Evolutionary conservation across 164 flowering plant species (phyloP).

Genomic region (Pachysandra terminalis): DNA sequence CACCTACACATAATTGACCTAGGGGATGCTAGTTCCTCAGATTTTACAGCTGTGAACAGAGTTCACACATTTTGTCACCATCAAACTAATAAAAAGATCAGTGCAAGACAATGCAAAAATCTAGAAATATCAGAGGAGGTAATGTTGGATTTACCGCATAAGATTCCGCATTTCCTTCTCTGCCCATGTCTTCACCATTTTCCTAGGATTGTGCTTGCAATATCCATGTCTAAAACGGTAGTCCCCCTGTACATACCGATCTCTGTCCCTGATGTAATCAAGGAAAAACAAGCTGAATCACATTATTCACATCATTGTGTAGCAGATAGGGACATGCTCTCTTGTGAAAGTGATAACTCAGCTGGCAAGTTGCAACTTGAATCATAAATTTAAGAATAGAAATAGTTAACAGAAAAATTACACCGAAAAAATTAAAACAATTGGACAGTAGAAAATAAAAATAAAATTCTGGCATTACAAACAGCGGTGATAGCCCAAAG

Average conservation of each 20-base stretch:
- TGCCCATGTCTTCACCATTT: slow-evolving; percentile 99
- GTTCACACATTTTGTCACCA: background rate
- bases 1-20: no score
- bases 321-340: background rate
- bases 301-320: slow-evolving; percentile 4
- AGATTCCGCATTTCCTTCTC: slow-evolving; percentile 99
- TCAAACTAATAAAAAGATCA: background rate
- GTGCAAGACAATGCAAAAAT: background rate
- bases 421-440: no score
- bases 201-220: slow-evolving; percentile 93
- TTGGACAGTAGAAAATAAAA: no score
- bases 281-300: slow-evolving; percentile 7
- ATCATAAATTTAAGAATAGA: background rate
- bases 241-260: slow-evolving; percentile 97
- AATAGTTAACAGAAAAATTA: no score
- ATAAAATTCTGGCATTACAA: no score
- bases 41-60: background rate
- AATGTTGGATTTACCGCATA: slow-evolving; percentile 45
- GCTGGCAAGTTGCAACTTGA: background rate
- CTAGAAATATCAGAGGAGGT: background rate
- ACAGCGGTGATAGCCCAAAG: no score
- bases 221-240: slow-evolving; percentile 93
- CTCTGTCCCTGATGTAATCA: slow-evolving; percentile 72
- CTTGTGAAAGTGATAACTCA: background rate
- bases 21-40: background rate